phyloP scores from a whole-genome alignment of 176 grass and related monocot genomes.

The Aegilops umbellulata region DNA sequence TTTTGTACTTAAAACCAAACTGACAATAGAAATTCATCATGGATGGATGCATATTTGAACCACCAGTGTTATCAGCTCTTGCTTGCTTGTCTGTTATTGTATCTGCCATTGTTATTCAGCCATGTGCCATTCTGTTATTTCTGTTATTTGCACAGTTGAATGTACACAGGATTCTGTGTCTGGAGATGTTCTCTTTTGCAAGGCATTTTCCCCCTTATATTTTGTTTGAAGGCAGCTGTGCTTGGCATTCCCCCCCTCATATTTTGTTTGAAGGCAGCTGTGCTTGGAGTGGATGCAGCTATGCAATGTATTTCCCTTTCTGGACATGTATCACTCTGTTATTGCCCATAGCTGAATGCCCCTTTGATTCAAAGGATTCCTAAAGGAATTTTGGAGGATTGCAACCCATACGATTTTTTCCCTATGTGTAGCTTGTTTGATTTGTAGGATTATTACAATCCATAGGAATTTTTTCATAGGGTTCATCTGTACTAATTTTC shows the following conservation, averaged over 20 bases:
- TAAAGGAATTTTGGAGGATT: too few species aligned
- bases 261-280: background rate
- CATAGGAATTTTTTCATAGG: too few species aligned
- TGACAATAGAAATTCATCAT: background rate
- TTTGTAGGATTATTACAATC: too few species aligned
- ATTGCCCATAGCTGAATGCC: too few species aligned
- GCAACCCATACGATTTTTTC: too few species aligned
- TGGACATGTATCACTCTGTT: too few species aligned
- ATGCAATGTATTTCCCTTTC: background rate
- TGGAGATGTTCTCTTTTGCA: background rate
- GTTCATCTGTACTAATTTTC: too few species aligned
- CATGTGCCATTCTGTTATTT: background rate
- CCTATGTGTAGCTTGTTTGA: too few species aligned
- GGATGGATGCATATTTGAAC: background rate
- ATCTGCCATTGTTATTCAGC: background rate
- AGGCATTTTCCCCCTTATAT: background rate
- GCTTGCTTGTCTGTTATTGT: background rate
- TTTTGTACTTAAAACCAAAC: background rate
- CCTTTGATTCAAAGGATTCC: too few species aligned
- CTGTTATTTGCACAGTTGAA: background rate
- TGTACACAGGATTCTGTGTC: background rate
- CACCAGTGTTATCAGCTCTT: background rate
- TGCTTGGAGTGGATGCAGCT: background rate
- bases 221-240: too few species aligned
- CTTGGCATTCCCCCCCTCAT: too few species aligned